A percentile compares a stretch with the other conserved stretches of the same genome.
Conservation (phyloP, 176 grass and related monocot species). For the Rhynchospora tenuis region DNA sequence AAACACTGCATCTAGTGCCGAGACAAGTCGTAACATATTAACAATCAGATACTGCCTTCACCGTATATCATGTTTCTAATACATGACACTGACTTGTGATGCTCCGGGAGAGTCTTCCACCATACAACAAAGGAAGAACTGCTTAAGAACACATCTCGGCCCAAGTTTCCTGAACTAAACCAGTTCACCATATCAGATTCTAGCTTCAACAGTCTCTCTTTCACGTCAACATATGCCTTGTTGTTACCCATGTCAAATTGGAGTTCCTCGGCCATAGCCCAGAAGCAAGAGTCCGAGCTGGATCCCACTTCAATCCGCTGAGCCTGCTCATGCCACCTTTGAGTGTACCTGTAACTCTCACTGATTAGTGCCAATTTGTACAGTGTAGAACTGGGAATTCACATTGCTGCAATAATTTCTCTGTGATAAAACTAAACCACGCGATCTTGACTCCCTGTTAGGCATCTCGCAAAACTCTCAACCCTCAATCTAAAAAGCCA, state of each 20-base stretch:
- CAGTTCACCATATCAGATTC: conserved; percentile 56
- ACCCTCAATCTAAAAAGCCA: no score
- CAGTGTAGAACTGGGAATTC: not conserved
- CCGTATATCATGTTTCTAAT: conserved; percentile 34
- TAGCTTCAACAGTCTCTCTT: conserved; percentile 50
- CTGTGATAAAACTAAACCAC: no score
- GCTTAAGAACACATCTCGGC: conserved; percentile 58
- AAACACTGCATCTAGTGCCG: not conserved
- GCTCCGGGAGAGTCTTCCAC: conserved; percentile 86
- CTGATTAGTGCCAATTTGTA: not conserved
- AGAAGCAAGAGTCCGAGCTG: conserved; percentile 77
- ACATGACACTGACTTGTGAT: conserved; percentile 56
- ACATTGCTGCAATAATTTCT: no score
- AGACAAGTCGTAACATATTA: not conserved
- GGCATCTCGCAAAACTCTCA: no score
- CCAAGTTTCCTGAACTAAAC: conserved; percentile 50
- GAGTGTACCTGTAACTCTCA: conserved; percentile 46
- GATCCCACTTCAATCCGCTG: conserved; percentile 42
- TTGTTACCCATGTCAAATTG: conserved; percentile 53
- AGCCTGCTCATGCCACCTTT: conserved; percentile 73
- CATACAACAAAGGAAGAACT: conserved; percentile 70
- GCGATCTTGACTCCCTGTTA: no score
- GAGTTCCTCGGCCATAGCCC: conserved; percentile 80
- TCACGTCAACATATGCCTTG: conserved; percentile 47
- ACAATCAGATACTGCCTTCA: not conserved